Evolutionary conservation across 2,329 filamentous ascomycete genomes (phyloP), one percentile per base, ranked within the genome.

Genomic region (Coleophoma cylindrospora): DNA sequence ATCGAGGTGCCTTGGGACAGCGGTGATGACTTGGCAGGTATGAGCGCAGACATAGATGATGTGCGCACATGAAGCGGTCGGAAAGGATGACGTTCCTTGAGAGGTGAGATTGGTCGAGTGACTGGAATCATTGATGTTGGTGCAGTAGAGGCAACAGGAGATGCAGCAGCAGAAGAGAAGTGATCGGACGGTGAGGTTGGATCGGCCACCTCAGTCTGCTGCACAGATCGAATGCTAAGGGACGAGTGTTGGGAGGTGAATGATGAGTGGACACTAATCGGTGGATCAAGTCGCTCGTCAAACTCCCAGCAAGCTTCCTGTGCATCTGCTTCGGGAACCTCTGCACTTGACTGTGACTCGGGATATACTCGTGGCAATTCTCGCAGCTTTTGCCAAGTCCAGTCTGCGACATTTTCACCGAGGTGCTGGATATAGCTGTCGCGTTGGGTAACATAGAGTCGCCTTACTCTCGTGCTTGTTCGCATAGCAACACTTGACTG

Each of bases 371-470:
- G 75, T 45, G 78, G 81, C 21, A 90, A 70, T 57, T 83, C 76
- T 34, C 82, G 79, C 10, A 91, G 66, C 43, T 76, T 77, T 57
- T 83, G 82, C 88, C 88, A 92, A 1, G 80, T 83, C 86, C 85
- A 91, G 5, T 75, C 74, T 10, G 70, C 63, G 40, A 77, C 45
- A 19, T 45, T 34, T 4, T 32, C 19, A 34, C 51, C 50, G 7
- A 58, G 73, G 53, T 83, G 79, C 61, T 92, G 88, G 2, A 88
- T 69, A 56, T 92, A 92, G 1, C 85, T 84, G 57, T 87, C 83
- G 3, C 84, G 80, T 51, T 89, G 85, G 1, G 88, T 92, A 51
- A 91, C 75, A 67, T 87, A 92, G 12, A 92, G 75, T 9, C 87
- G 77, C 54, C 83, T 82, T 54, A 73, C 67, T 21, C 79, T 75